These are phyloP conservation scores for Chaetoscypha palmicola DNA, from an alignment of 2,329 filamentous ascomycete species.

Conservation along the genomic window DNA sequence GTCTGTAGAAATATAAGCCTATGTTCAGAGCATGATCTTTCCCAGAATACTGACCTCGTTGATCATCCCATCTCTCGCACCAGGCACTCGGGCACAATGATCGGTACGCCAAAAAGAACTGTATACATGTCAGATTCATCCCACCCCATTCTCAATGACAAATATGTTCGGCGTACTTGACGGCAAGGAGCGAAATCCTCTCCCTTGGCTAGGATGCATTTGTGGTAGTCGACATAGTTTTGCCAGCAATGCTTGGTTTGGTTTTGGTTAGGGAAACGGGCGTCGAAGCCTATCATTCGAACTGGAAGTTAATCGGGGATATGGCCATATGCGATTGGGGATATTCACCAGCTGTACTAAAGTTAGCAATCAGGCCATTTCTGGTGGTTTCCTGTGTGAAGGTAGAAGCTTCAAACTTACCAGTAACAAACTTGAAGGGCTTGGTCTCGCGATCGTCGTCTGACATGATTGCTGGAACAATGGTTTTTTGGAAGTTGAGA, in stretches of 20 bases:
- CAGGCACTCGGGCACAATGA: slow-evolving; percentile 95
- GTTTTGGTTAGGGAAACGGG: slow-evolving; percentile 98
- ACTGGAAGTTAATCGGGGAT: slow-evolving; percentile 15
- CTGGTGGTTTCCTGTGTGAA: slow-evolving; percentile 10
- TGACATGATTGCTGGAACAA: slow-evolving; percentile 65
- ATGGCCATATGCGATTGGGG: slow-evolving; percentile 6
- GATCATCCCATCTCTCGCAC: slow-evolving; percentile 93
- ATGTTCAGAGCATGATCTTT: not conserved
- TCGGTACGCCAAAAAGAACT: slow-evolving; percentile 97
- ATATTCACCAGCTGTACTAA: slow-evolving; percentile 41
- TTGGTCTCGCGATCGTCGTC: slow-evolving; percentile 92
- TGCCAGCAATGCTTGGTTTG: slow-evolving; percentile 99
- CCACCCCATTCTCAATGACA: slow-evolving; percentile 34
- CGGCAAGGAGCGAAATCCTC: slow-evolving; percentile 97
- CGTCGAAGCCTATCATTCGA: slow-evolving; percentile 75
- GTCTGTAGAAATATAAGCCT: slow-evolving; percentile 39
- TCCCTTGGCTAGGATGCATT: slow-evolving; percentile 97
- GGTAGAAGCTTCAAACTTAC: slow-evolving; percentile 47
- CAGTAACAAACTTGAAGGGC: slow-evolving; percentile 99
- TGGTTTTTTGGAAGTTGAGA: slow-evolving; percentile 30
- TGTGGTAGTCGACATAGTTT: slow-evolving; percentile 99
- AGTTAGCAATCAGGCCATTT: slow-evolving; percentile 36
- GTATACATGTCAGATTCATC: slow-evolving; percentile 23
- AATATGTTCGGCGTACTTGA: slow-evolving; percentile 59
- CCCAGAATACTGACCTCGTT: slow-evolving; percentile 64